Base-by-base conservation (phyloP, 2,329 filamentous ascomycete species). In the Sclerotinia borealis region DNA sequence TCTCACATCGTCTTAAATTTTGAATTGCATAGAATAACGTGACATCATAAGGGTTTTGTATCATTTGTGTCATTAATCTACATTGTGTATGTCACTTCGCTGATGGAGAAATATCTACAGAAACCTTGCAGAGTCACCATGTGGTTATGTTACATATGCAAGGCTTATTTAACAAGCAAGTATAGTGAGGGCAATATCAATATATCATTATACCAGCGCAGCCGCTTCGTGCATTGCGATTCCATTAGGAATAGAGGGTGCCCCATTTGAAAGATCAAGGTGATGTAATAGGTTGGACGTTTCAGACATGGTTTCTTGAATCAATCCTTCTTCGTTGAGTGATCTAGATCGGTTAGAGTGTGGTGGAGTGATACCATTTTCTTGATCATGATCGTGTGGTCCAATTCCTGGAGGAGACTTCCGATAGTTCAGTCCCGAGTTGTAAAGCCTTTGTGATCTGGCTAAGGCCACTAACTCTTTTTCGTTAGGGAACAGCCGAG, bases 381-480 rank as follows among this genome's bases (percentile, higher is more conserved):
- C 56, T n/a, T 67, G 69, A 51, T 68, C 67, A 36, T 56, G 52
- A 37, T 64, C 63, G 15, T 62, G 58, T 17, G 34, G 58, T 34
- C 62, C 58, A n/a, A 34, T 22, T 19, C 36, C 37, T 6, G 41
- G 49, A 31, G 61, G 45, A 36, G 52, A 17, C 19, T 48, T 39
- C 17, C 65, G 65, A 49, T 63, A 63, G 9, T 41, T 54, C 43
- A 64, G 62, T 64, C 85, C 62, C 56, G 86, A 77, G 73, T 87
- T 79, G 15, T 77, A 76, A 7, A 86, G 76, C n/a, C 82, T 82
- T 72, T 87, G 84, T 65, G 85, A 81, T 60, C 79, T 75, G 70
- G 82, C 85, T 22, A 86, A 73, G 37, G 78, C 78, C 31, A 75
- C 75, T 67, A 85, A 87, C 36, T 86, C 83, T 3, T 84, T 81